A percentile compares a stretch with the other conserved stretches of the same genome.
These are phyloP conservation scores for Colletotrichum sp. DNA, from an alignment of 2,329 filamentous ascomycete species.

Conservation along the genomic window DNA sequence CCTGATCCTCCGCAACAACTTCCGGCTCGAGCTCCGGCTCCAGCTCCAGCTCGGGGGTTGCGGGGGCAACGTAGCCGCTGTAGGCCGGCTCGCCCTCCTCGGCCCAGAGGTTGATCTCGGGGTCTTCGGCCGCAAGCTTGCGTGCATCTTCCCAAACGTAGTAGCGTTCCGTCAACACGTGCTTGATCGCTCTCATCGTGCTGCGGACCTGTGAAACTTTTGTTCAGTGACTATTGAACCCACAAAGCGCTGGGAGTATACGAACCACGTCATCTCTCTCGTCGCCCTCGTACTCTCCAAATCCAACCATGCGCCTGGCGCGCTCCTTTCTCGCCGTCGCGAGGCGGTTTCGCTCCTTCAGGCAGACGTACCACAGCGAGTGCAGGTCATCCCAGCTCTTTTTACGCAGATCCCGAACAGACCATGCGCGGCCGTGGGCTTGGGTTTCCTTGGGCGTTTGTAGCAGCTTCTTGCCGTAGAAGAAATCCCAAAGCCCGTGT, in stretches of 20 bases:
- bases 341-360: slow-evolving; percentile 88
- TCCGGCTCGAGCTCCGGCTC: background rate
- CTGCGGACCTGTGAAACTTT: slow-evolving; percentile 63
- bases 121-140: slow-evolving; percentile 67
- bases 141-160: slow-evolving; percentile 86
- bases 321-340: slow-evolving; percentile 78
- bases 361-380: slow-evolving; percentile 91
- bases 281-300: slow-evolving; percentile 72
- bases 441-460: slow-evolving; percentile 73
- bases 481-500: slow-evolving; percentile 94
- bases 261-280: slow-evolving; percentile 71
- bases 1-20: background rate
- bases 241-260: slow-evolving; percentile 13
- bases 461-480: slow-evolving; percentile 74
- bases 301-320: slow-evolving; percentile 69
- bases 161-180: slow-evolving; percentile 84
- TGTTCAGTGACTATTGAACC: background rate
- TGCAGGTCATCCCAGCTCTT: slow-evolving; percentile 97
- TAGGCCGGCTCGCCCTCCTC: slow-evolving; percentile 35
- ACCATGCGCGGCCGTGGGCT: slow-evolving; percentile 83
- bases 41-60: slow-evolving; percentile 27
- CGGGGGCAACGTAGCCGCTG: slow-evolving; percentile 52
- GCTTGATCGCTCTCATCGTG: slow-evolving; percentile 85
- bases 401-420: slow-evolving; percentile 79
- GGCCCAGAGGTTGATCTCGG: slow-evolving; percentile 63